Evolutionary conservation across 371 early-diverging fungal genomes (phyloP), one percentile per base, ranked within the genome.

Genomic region (Saksenaea oblongispora): DNA sequence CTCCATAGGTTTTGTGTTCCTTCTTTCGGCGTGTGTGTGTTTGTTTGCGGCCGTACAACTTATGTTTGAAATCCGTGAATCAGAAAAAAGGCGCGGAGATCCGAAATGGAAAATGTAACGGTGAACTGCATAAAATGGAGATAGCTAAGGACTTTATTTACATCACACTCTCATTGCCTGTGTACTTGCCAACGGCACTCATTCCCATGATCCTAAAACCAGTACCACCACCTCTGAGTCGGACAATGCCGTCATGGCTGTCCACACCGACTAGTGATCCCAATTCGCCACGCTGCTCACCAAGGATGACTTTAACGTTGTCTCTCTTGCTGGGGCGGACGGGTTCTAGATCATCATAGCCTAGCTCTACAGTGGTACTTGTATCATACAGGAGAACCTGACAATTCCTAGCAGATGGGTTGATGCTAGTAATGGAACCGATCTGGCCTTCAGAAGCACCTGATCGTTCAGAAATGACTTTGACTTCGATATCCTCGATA

Each of bases 181-280:
- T 70, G 66, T 85, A 84, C 72, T 86, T 91, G 54, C 84, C 89
- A 56, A 91, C 78, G 28, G 74, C 71, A 36, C 71, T 73, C 81
- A 91, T 83, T 14, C 81, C 79, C 73, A 88, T 71, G 42, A 88
- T 83, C 67, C 85, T 83, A 76, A 87, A 87, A 47, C 87, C 87
- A 36, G 75, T 77, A 36, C 78, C 82, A 60, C 83, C 86, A 8
- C 73, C 75, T 55, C 80, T 76, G 34, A 89, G 72, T 67, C 89
- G 84, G 53, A 97, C 90, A 70, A 94, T 87, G 64, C 91, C 95
- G 61, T 93, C 93, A 64, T 88, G 77, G 8, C 88, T 91, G 77
- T 94, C 93, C 10, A 90, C 87, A 55, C 90, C 92, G 58, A 93
- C 85, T 66, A 97, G 73, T 1, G 84, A 83, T 10, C 95, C 97